These are phyloP conservation scores for Plantago rigida DNA, from an alignment of 305 asterid genomes.

Conservation along the genomic window DNA sequence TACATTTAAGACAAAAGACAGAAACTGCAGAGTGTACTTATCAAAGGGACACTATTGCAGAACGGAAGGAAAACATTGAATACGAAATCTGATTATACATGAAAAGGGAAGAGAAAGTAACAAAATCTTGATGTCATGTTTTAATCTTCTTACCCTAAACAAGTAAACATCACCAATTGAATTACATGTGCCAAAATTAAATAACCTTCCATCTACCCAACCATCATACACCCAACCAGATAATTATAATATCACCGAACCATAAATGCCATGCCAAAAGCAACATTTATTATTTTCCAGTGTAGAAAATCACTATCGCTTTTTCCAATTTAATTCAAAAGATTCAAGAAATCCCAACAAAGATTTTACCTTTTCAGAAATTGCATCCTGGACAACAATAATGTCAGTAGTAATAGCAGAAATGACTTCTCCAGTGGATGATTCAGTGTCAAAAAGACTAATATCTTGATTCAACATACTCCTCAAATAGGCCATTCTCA, in stretches of 20 bases:
- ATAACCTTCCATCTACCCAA: constrained; percentile 28
- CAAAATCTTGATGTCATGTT: too few relatives aligned
- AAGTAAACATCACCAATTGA: not conserved
- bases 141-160: not conserved
- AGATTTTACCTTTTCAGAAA: constrained; percentile 71
- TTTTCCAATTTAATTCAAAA: not conserved
- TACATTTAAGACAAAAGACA: too few relatives aligned
- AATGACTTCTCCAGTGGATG: constrained; percentile 87
- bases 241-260: constrained; percentile 2
- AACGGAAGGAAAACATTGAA: too few relatives aligned
- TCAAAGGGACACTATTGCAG: too few relatives aligned
- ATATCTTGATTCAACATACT: constrained; percentile 81
- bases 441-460: constrained; percentile 70
- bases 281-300: constrained; percentile 29
- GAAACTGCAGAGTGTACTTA: too few relatives aligned
- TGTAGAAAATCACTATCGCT: not conserved
- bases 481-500: constrained; percentile 84
- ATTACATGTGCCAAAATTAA: constrained; percentile 14
- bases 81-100: too few relatives aligned
- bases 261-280: constrained; percentile 27
- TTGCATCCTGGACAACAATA: constrained; percentile 83
- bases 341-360: too few relatives aligned
- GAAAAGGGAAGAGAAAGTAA: too few relatives aligned
- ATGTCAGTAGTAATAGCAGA: constrained; percentile 81
- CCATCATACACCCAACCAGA: constrained; percentile 27